Evolutionary conservation across 225 moss, liverwort and hornwort genomes (phyloP).

Genomic region (Polytrichum commune): DNA sequence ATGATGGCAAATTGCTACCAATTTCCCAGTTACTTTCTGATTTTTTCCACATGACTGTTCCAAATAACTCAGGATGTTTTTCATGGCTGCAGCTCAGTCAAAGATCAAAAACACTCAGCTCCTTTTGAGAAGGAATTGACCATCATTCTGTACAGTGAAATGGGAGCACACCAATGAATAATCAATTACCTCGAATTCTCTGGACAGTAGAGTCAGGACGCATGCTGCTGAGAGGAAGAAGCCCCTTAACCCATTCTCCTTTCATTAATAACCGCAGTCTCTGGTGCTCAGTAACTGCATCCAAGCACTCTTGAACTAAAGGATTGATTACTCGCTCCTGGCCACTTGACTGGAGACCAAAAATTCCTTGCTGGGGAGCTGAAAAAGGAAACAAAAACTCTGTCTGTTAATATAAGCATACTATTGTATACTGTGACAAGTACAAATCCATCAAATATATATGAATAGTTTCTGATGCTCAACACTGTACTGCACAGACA

Average conservation of each 20-base stretch:
- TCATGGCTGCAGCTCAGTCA: too few relatives aligned
- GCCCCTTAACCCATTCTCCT: constrained; percentile 98
- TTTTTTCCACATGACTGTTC: too few relatives aligned
- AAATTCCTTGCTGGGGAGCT: constrained; percentile 62
- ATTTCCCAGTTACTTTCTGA: too few relatives aligned
- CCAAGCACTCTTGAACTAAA: constrained; percentile 74
- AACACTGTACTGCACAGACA: too few relatives aligned
- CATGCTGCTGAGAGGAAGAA: constrained; percentile 75
- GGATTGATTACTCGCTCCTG: constrained; percentile 72
- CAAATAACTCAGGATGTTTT: too few relatives aligned
- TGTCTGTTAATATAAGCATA: not conserved
- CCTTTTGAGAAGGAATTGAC: too few relatives aligned
- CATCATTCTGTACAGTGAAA: too few relatives aligned
- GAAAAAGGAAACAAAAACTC: constrained; percentile 16
- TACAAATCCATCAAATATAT: too few relatives aligned
- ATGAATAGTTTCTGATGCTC: too few relatives aligned
- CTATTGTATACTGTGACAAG: too few relatives aligned
- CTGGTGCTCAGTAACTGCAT: constrained; percentile 98
- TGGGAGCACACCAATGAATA: not conserved
- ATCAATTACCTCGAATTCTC: constrained; percentile 65
- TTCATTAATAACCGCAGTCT: constrained; percentile 89
- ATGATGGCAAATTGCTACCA: too few relatives aligned
- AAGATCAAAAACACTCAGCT: too few relatives aligned
- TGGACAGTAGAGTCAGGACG: constrained; percentile 72
- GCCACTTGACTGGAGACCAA: constrained; percentile 63